A percentile compares a stretch with the other conserved stretches of the same genome.
Conservation (phyloP, 2,329 filamentous ascomycete species). For the Knufia petricola region DNA sequence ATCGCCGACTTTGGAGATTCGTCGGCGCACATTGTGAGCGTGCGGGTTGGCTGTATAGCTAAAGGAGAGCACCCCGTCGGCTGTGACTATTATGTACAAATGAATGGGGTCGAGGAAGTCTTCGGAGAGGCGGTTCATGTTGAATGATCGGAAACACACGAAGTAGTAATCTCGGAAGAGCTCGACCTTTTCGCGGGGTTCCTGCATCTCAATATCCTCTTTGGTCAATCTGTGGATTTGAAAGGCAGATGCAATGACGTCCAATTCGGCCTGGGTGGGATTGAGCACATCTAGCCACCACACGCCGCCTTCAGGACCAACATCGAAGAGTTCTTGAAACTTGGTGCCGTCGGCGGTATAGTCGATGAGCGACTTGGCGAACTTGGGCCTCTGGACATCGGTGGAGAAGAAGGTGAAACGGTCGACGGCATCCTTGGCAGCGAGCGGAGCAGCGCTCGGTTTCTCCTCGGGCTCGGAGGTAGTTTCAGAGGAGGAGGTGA, state of each 20-base stretch:
- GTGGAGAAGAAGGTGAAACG: constrained; percentile 97
- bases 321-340: constrained; percentile 76
- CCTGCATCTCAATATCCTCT: constrained; percentile 91
- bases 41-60: constrained; percentile 83
- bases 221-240: constrained; percentile 90
- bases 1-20: constrained; percentile 86
- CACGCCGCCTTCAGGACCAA: constrained; percentile 64
- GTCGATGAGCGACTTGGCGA: constrained; percentile 79
- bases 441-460: constrained; percentile 30
- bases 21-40: constrained; percentile 76
- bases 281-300: constrained; percentile 97
- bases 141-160: constrained; percentile 92
- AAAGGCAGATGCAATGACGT: constrained; percentile 84
- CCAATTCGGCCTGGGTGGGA: constrained; percentile 79
- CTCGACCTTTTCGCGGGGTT: constrained; percentile 96
- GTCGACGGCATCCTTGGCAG: constrained; percentile 50
- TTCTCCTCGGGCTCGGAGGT: constrained; percentile 25
- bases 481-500: constrained; percentile 20
- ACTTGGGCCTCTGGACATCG: constrained; percentile 84
- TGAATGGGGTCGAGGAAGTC: constrained; percentile 91
- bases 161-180: constrained; percentile 98
- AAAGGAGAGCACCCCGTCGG: constrained; percentile 89
- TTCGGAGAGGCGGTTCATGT: constrained; percentile 66
- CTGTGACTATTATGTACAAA: constrained; percentile 93
- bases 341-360: constrained; percentile 82